These are phyloP conservation scores for Aspergillus brunneoviolaceus DNA, from an alignment of 2,329 filamentous ascomycete species.

Conservation along the genomic window DNA sequence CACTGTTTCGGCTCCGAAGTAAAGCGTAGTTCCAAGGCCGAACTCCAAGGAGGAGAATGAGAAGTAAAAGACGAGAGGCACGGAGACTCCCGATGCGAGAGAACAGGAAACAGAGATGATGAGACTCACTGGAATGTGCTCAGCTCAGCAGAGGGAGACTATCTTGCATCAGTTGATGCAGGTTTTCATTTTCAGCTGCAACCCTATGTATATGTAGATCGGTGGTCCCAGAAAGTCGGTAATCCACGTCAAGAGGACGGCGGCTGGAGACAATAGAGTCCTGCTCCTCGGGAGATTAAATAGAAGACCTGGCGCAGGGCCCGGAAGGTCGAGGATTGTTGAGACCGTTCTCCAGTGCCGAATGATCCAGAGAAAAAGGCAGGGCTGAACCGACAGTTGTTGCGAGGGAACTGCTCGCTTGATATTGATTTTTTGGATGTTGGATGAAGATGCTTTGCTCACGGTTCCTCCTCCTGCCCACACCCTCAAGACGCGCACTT, in stretches of 20 bases:
- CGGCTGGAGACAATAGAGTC: neutral
- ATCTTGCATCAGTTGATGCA: conserved; percentile 23
- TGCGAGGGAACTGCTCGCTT: conserved; percentile 21
- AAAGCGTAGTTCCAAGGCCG: neutral
- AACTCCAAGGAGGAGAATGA: conserved; percentile 1
- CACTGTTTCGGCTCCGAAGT: neutral
- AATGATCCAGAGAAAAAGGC: conserved; percentile 13
- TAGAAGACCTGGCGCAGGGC: neutral
- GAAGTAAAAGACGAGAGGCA: neutral
- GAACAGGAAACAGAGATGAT: neutral
- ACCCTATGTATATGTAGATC: conserved; percentile 17
- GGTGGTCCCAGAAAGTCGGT: conserved; percentile 9
- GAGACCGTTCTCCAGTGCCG: neutral
- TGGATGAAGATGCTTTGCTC: conserved; percentile 17
- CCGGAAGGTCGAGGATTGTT: neutral
- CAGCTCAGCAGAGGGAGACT: conserved; percentile 8
- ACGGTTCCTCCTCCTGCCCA: conserved; percentile 19
- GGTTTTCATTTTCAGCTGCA: conserved; percentile 16
- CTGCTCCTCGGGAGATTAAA: conserved; percentile 3
- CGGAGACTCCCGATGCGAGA: neutral
- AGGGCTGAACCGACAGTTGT: conserved; percentile 3
- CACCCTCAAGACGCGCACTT: conserved; percentile 18
- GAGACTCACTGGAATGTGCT: conserved; percentile 25
- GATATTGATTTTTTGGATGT: conserved; percentile 27
- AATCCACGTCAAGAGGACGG: conserved; percentile 14